Evolutionary conservation across 2,329 filamentous ascomycete genomes (phyloP), one percentile per base, ranked within the genome.

Genomic region (Trichoderma afroharzianum): DNA sequence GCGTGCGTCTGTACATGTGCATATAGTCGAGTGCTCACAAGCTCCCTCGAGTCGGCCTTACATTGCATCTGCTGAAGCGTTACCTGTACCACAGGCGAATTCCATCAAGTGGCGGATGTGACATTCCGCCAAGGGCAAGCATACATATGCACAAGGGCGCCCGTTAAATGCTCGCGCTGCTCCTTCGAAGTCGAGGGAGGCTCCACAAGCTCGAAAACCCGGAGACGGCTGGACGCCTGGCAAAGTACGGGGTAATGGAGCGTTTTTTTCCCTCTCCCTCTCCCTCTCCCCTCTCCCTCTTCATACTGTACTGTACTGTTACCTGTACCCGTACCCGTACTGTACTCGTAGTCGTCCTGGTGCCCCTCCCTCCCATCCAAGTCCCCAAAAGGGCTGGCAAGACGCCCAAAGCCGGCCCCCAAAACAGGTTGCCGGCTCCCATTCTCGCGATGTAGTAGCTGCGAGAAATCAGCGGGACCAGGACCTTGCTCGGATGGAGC

Each of bases 91-190:
- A 28, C 24, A 33, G 55, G 32, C 33, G 28, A 18, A 18, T 21
- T 21, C 33, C 24, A 68, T 59, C 18, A 58, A 47, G 64, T 53
- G 53, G 64, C 33, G 50, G 64, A 68, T 61, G 66, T 68, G 36
- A 61, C 66, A 58, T 68, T 68, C 39, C 68, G 57, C 68, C 47
- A 58, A 62, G 63, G 50, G 53, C 55, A 68, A 68, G 53, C 63
- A 43, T 57, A 33, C 58, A 39, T 70, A 70, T 70, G 68, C 68
- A 71, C 68, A 63, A 64, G 61, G 43, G 47, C 68, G 68, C 68
- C 68, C 61, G 68, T 71, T 58, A 58, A 62, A 71, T 32, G 32
- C 68, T 71, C 68, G 68, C 68, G 47, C 50, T 63, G 47, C 50
- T 71, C 50, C 68, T 63, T 64, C 68, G 53, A 57, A 39, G 50